Conservation (phyloP, 2,329 filamentous ascomycete species). For the Pyrenophora tritici-repentis region DNA sequence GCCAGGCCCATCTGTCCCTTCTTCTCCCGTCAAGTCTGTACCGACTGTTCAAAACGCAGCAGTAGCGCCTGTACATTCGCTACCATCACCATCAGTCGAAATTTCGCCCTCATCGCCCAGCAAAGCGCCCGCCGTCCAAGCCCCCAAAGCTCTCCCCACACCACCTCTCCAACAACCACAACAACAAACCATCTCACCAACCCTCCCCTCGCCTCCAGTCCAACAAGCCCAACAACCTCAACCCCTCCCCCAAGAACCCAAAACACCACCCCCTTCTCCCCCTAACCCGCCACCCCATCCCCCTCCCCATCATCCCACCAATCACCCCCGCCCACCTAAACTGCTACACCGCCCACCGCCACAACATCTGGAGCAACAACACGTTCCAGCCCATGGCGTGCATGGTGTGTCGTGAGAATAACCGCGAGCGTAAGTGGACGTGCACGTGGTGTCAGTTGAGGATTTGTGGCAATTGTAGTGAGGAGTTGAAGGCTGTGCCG, state of each 20-base stretch:
- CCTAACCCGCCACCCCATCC: conserved; percentile 24
- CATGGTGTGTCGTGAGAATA: conserved; percentile 41
- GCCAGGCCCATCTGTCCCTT: conserved; percentile 8
- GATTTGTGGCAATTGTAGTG: conserved; percentile 39
- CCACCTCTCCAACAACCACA: not conserved
- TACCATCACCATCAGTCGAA: too few species aligned
- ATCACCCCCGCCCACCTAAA: conserved; percentile 36
- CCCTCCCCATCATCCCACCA: conserved; percentile 26
- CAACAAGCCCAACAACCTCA: too few species aligned
- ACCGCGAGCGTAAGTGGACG: conserved; percentile 34
- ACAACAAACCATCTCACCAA: conserved; percentile 1
- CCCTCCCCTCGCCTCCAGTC: not conserved
- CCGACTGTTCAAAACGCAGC: not conserved
- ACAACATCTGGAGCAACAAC: conserved; percentile 39
- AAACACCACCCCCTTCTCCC: conserved; percentile 21
- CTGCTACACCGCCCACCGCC: conserved; percentile 42
- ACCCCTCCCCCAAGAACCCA: not conserved
- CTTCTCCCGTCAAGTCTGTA: conserved; percentile 4
- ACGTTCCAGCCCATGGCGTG: conserved; percentile 42
- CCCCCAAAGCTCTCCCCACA: not conserved
- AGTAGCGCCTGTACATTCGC: too few species aligned
- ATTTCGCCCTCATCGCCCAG: not conserved
- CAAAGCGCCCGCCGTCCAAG: not conserved
- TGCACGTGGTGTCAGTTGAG: conserved; percentile 47
- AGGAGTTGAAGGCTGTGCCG: conserved; percentile 26